phyloP scores from a whole-genome alignment of 345 rosid genomes.

The Syzygium jambos region DNA sequence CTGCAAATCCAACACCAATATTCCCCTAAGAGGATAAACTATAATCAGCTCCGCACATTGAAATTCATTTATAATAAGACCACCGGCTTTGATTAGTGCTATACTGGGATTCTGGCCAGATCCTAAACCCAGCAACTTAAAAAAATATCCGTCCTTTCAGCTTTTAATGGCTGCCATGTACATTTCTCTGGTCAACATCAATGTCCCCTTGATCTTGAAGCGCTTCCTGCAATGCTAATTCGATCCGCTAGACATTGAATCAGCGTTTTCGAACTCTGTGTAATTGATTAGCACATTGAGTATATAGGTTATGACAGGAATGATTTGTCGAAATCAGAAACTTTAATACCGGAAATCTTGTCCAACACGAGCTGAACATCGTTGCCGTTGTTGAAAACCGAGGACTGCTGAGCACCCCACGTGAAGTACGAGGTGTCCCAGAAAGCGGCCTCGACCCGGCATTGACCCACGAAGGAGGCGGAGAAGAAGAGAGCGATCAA shows the following conservation, averaged over 20 bases:
- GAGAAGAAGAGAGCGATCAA: constrained; percentile 6
- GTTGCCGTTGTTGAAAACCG: neutral
- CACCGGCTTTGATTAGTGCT: neutral
- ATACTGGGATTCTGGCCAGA: neutral
- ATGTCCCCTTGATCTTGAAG: neutral
- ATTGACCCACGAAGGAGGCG: neutral
- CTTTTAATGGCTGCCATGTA: neutral
- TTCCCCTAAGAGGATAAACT: neutral
- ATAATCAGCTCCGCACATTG: neutral
- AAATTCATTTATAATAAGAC: neutral
- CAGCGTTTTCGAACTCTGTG: no score
- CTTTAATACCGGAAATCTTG: neutral
- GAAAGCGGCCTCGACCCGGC: neutral
- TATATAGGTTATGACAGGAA: neutral
- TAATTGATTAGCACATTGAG: neutral
- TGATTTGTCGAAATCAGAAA: neutral
- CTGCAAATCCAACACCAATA: neutral
- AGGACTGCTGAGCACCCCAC: constrained; percentile 5
- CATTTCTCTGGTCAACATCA: neutral
- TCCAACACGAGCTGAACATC: constrained; percentile 6
- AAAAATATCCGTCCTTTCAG: neutral
- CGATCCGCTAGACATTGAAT: neutral
- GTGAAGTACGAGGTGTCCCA: constrained; percentile 1
- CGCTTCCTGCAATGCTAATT: neutral
- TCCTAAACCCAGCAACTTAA: neutral